Base-by-base conservation (phyloP, 2,329 filamentous ascomycete species). In the Trichoderma sp. region DNA sequence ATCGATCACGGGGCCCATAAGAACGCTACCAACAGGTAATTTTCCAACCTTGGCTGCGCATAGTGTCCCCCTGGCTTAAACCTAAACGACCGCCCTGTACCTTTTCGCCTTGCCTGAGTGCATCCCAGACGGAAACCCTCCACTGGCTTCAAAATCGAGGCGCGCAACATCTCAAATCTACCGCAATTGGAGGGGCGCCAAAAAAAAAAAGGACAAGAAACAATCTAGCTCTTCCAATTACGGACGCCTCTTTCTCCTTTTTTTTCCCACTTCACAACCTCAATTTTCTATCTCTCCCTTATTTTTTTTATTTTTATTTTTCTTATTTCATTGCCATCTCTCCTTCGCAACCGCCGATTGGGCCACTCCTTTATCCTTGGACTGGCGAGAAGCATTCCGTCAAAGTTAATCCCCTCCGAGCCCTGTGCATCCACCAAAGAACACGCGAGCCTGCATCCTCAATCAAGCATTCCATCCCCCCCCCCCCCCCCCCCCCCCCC, bases 381-480 rank as follows among this genome's bases (percentile, higher is more conserved):
- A 39, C 39, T 37, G 37, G 48, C 58, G 53, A 64, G 19, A 64
- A n/a, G 32, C 58, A 67, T 57, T 57, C 66, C 66, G 59, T 64
- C 35, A 34, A 48, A 56, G 59, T 64, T 64, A 61, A 48, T 67
- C 64, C 56, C 45, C 56, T 61, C 64, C 64, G 64, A 67, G 61
- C 42, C 64, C 37, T 42, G 52, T 50, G 25, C 67, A 63, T 69
- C 64, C 64, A 56, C 37, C 45, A 45, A 27, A 57, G 37, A 63
- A 63, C 67, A 61, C 67, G 64, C 67, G 64, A 67, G 53, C 64
- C 54, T 61, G 17, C 67, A 32, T 32, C 64, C 50, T 35, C 37
- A 42, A 69, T 29, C 54, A 13, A 50, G 39, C 67, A 37, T 64
- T 52, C 25, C 56, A 61, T 61, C 64, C 5, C 13, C 22, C 50